A percentile compares a stretch with the other conserved stretches of the same genome.
phyloP scores from a whole-genome alignment of 73 alveolate species.

The Paramecium bursaria region DNA sequence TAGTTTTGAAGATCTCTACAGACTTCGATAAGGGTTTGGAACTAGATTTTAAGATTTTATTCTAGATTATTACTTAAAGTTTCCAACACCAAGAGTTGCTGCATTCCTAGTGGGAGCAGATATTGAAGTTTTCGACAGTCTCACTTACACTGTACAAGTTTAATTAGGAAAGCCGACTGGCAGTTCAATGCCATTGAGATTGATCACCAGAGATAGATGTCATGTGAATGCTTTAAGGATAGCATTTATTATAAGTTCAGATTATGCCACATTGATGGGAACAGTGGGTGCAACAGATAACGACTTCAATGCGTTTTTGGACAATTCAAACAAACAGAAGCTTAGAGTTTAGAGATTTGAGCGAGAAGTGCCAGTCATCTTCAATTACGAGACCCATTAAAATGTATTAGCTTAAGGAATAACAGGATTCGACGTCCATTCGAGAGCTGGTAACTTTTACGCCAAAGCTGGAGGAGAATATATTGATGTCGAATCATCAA shows the following conservation, averaged over 20 bases:
- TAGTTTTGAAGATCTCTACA: constrained; percentile 36
- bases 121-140: constrained; percentile 14
- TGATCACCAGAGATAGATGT: constrained; percentile 54
- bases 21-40: constrained; percentile 42
- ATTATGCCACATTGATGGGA: constrained; percentile 35
- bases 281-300: constrained; percentile 44
- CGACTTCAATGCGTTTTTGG: constrained; percentile 28
- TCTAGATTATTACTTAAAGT: constrained; percentile 37
- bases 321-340: background rate
- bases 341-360: constrained; percentile 54
- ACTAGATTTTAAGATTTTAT: constrained; percentile 40
- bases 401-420: constrained; percentile 56
- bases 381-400: constrained; percentile 9
- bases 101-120: constrained; percentile 55
- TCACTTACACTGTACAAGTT: constrained; percentile 13
- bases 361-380: constrained; percentile 42
- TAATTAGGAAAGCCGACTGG: constrained; percentile 53
- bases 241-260: constrained; percentile 38
- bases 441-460: constrained; percentile 39
- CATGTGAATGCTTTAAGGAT: constrained; percentile 44
- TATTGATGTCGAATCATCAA: constrained; percentile 16
- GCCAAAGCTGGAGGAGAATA: constrained; percentile 52
- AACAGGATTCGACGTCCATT: constrained; percentile 40
- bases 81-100: constrained; percentile 57
- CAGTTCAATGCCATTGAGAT: constrained; percentile 40